Base-by-base conservation (phyloP, 2,329 filamentous ascomycete species). In the Fusarium luffae region DNA sequence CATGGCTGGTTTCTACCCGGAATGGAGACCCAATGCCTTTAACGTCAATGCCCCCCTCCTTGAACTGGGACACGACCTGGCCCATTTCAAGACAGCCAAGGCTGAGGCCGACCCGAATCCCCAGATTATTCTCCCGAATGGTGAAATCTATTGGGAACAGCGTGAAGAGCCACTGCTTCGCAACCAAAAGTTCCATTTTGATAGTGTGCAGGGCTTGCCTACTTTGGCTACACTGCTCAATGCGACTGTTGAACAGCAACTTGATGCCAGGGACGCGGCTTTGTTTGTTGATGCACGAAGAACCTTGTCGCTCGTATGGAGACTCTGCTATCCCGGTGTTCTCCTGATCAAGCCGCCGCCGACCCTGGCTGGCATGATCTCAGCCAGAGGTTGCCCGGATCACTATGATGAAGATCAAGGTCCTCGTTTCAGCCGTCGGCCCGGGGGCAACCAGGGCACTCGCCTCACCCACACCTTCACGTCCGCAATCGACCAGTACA, bases 1-100 rank as follows among this genome's bases (percentile, higher is more conserved):
- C 1, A 43, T 80, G 40, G 32, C 57, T 2, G 34, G 14, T 0
- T 71, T 81, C 4, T 79, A 77, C n/a, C 64, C 73, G 2, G 44
- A 70, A 1, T 79, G 78, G 77, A 40, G 74, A 2, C 55, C 32
- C 0, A 30, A 13, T 0, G 59, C 18, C 0, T 79, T 79, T 68
- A 81, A 82, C 50, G 2, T 32, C 3, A 76, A 80, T 18, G 79
- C 79, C 1, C 79, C 79, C 0, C 23, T 80, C 3, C 49, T 67
- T 30, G 19, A 37, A 4, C 34, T 57, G 9, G 74, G 70, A 2
- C 41, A 41, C 2, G 55, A 32, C 7, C 25, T 80, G 4, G 56
- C 79, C 9, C 62, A 34, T 1, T 62, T 79, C 8, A 47, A 61
- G 12, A 66, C 75, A 1, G 67, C 51, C 0, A 54, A 68, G 5